Conservation (phyloP, 192 early-diverging fungal genomes). For the Backusella mclennaniae region DNA sequence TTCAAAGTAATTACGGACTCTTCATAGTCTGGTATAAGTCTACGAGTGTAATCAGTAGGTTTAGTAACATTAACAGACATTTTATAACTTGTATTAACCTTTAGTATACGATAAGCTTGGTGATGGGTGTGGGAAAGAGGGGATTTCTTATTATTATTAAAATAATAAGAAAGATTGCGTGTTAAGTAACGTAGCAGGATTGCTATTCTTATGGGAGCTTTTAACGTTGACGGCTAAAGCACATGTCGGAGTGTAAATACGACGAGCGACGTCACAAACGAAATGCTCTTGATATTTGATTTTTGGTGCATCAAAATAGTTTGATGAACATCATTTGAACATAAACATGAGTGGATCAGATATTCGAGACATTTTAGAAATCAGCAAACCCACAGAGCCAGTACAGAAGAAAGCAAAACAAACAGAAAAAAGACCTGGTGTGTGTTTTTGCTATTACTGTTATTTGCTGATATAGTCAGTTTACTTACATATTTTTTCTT, state of each 20-base stretch:
- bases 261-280: neutral
- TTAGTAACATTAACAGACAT: too few relatives aligned
- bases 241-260: neutral
- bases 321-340: neutral
- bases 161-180: too few relatives aligned
- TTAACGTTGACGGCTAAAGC: too few relatives aligned
- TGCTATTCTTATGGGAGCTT: too few relatives aligned
- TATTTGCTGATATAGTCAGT: neutral
- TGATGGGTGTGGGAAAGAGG: too few relatives aligned
- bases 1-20: too few relatives aligned
- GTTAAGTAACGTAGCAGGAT: too few relatives aligned
- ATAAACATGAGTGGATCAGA: slow-evolving; percentile 45
- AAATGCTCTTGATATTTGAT: neutral
- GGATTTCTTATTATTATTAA: too few relatives aligned
- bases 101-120: too few relatives aligned
- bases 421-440: slow-evolving; percentile 52
- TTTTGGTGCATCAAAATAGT: neutral
- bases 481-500: neutral
- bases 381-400: slow-evolving; percentile 39
- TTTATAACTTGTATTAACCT: too few relatives aligned
- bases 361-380: slow-evolving; percentile 61
- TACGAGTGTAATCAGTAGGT: too few relatives aligned
- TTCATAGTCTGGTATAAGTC: too few relatives aligned
- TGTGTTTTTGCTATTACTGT: neutral
- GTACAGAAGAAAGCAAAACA: slow-evolving; percentile 35